Base-by-base conservation (phyloP, 768 basidiomycete genomes). In the Amanita pallidorosea region DNA sequence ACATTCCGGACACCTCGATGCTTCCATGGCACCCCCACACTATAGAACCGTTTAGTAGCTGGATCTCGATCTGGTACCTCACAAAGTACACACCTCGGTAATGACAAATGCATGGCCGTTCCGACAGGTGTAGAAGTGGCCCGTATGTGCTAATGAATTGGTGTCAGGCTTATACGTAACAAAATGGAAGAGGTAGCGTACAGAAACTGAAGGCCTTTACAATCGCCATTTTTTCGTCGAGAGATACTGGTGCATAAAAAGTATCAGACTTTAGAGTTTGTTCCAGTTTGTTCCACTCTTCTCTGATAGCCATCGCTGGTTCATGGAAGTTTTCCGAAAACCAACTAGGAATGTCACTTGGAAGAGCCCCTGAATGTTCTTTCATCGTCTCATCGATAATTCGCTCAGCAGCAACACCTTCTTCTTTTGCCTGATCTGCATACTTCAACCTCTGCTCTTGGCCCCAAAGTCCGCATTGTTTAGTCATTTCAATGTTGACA, bases 21-120 rank as follows among this genome's bases (percentile, higher is more conserved):
- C 53, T 56, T 75, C 17, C 67, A 69, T 75, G 0, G 80, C 81
- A 1, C 78, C 79, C 15, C 80, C 81, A 47, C 80, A 83, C 79
- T 83, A 52, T 23, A 37, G 7, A 25, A 27, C 13, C 20, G 12
- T 45, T n/a, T n/a, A n/a, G n/a, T n/a, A 51, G 17, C 31, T 49
- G 40, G 36, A 17, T 15, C 23, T 33, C 34, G 25, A 45, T 23
- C 52, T n/a, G 12, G 6, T 12, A 7, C 17, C 6, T 29, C 20
- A 33, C 12, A 2, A 38, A 29, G 5, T 45, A 56, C 67, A 25
- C 51, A 83, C 79, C 60, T 82, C 75, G 0, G 60, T 63, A 31
- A 85, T 83, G 2, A 79, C 74, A 50, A 78, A 84, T 0, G 73
- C 68, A 55, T 85, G 83, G 0, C 83, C 83, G 45, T 83, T 82